These are phyloP conservation scores for Pleurotus eryngii DNA, from an alignment of 768 basidiomycete genomes.

Conservation along the genomic window DNA sequence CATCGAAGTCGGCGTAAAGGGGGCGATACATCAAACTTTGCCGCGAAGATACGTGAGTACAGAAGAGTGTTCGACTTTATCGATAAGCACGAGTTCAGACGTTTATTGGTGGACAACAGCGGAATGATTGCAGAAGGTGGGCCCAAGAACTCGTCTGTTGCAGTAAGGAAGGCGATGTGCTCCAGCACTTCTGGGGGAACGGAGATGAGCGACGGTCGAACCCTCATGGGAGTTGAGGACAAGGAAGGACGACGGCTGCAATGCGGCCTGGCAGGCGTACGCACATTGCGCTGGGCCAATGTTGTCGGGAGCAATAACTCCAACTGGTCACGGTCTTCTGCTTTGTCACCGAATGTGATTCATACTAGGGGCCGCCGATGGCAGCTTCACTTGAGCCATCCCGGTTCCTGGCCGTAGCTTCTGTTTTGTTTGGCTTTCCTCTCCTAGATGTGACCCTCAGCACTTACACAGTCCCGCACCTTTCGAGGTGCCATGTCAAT, in stretches of 20 bases:
- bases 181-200: slow-evolving; percentile 80
- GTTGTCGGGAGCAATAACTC: slow-evolving; percentile 1
- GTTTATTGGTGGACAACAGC: slow-evolving; percentile 49
- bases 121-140: slow-evolving; percentile 60
- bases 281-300: neutral
- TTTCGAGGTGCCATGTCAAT: too few relatives aligned
- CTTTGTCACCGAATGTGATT: slow-evolving; percentile 15
- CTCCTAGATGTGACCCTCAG: too few relatives aligned
- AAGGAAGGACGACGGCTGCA: neutral
- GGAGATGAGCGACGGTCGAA: slow-evolving; percentile 32
- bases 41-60: slow-evolving; percentile 66
- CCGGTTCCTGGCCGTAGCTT: too few relatives aligned
- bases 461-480: too few relatives aligned
- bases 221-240: slow-evolving; percentile 18
- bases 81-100: slow-evolving; percentile 47
- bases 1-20: slow-evolving; percentile 47
- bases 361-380: too few relatives aligned
- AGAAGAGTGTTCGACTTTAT: slow-evolving; percentile 57
- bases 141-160: slow-evolving; percentile 48
- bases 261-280: neutral
- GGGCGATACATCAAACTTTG: slow-evolving; percentile 62
- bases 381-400: too few relatives aligned
- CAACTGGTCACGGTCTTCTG: slow-evolving; percentile 8
- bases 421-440: too few relatives aligned
- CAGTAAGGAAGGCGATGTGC: slow-evolving; percentile 68